These are phyloP conservation scores for Dipteronia dyeriana DNA, from an alignment of 345 rosid species.

Conservation along the genomic window DNA sequence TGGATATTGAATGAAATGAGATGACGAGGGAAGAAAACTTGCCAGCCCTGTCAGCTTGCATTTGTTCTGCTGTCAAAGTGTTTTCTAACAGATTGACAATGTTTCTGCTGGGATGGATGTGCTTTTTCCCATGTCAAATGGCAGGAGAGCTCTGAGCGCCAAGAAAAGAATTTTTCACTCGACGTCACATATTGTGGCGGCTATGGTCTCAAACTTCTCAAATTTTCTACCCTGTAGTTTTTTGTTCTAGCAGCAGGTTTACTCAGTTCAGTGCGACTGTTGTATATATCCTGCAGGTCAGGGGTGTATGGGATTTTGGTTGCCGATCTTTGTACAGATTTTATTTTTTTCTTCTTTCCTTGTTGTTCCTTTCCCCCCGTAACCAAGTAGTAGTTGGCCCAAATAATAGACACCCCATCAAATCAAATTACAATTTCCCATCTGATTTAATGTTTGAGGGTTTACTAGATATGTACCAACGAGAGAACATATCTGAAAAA, in stretches of 20 bases:
- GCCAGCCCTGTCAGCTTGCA: conserved; percentile 23
- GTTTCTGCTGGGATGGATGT: conserved; percentile 27
- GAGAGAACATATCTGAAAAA: conserved; percentile 29
- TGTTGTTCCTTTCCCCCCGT: not conserved
- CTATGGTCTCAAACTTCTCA: conserved; percentile 18
- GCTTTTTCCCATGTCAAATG: conserved; percentile 15
- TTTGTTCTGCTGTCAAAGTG: conserved; percentile 11
- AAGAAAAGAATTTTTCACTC: conserved; percentile 24
- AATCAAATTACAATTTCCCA: conserved; percentile 24
- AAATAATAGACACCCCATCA: conserved; percentile 39
- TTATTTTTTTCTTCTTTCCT: conserved; percentile 13
- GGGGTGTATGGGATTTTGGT: conserved; percentile 49
- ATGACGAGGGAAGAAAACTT: conserved; percentile 22
- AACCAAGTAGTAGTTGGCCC: conserved; percentile 41
- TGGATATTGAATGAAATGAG: conserved; percentile 10
- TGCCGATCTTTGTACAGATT: conserved; percentile 47
- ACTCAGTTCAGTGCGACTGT: conserved; percentile 19
- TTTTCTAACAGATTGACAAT: conserved; percentile 11
- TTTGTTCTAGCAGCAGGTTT: conserved; percentile 31
- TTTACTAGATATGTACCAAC: conserved; percentile 42
- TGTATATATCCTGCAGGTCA: conserved; percentile 30
- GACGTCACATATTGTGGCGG: conserved; percentile 26
- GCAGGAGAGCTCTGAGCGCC: conserved; percentile 11
- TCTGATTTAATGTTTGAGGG: conserved; percentile 28
- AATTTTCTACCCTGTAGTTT: conserved; percentile 21